Evolutionary conservation across 306 rosid species (phyloP).

Genomic region (Quercus aquifolioides): DNA sequence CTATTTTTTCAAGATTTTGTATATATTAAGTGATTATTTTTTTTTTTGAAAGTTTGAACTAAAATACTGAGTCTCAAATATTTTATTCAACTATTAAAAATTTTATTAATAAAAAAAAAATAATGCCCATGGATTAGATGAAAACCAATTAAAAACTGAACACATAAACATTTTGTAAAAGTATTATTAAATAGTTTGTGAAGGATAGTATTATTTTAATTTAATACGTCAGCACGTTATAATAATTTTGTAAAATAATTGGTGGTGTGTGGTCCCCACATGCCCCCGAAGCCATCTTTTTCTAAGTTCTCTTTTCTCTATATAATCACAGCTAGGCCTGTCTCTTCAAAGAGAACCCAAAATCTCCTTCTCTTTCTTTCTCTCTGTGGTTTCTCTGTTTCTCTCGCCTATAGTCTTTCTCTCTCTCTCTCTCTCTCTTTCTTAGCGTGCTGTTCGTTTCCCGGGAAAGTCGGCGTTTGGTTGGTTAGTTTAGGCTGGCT

Average conservation of each 20-base stretch:
- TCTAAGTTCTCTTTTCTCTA: constrained; percentile 20
- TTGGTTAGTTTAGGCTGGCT: neutral
- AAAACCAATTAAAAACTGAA: too few relatives aligned
- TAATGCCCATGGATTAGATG: fast-evolving
- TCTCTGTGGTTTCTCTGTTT: neutral
- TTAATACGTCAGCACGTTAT: fast-evolving
- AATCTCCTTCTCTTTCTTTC: neutral
- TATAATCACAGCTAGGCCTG: constrained; percentile 28
- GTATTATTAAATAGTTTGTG: fast-evolving
- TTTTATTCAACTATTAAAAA: fast-evolving
- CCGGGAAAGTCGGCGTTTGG: constrained; percentile 13
- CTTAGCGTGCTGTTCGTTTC: neutral
- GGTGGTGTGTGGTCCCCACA: constrained; percentile 27
- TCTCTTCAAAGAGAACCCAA: constrained; percentile 34
- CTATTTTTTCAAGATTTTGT: too few relatives aligned
- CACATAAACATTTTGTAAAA: too few relatives aligned
- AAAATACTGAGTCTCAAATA: fast-evolving
- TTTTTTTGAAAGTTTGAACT: too few relatives aligned
- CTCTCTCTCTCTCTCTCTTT: neutral
- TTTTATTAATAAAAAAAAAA: too few relatives aligned
- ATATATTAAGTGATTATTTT: too few relatives aligned
- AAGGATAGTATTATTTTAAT: fast-evolving
- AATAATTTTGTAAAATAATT: too few relatives aligned
- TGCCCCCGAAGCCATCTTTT: neutral
- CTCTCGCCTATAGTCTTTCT: neutral